A percentile compares a stretch with the other conserved stretches of the same genome.
phyloP scores from a whole-genome alignment of 257 asterid species.

The Nicotiana sylvestris region DNA sequence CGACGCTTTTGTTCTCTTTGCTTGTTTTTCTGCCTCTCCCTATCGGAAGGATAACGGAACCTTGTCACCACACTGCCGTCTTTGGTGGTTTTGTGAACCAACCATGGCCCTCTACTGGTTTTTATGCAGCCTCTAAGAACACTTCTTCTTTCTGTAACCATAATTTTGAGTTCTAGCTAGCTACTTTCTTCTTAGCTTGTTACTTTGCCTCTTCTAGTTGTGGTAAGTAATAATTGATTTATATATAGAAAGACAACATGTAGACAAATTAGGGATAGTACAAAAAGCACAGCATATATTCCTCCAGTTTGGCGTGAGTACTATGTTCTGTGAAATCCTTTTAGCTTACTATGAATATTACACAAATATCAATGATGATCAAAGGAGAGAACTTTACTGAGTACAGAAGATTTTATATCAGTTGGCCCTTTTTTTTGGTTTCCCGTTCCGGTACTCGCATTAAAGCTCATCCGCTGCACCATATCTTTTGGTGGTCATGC shows the following conservation, averaged over 20 bases:
- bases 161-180: not conserved
- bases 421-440: not conserved
- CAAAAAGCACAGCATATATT: not conserved
- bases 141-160: conserved; percentile 23
- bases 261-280: not conserved
- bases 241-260: not conserved
- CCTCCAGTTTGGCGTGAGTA: not conserved
- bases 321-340: conserved; percentile 9
- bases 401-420: not conserved
- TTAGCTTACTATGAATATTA: not conserved
- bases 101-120: conserved; percentile 65
- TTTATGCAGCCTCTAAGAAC: conserved; percentile 59
- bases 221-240: not conserved
- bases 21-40: conserved; percentile 57
- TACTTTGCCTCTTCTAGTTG: not conserved
- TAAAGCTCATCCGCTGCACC: no score
- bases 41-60: conserved; percentile 57
- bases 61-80: conserved; percentile 40
- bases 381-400: not conserved
- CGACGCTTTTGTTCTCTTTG: conserved; percentile 59
- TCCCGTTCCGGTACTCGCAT: no score
- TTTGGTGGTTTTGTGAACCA: conserved; percentile 52
- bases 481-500: no score
- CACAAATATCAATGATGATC: not conserved
- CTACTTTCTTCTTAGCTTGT: not conserved